A percentile compares a stretch with the other conserved stretches of the same genome.
phyloP scores from a whole-genome alignment of 192 early-diverging fungal genomes.

The Geosiphon pyriformis region DNA sequence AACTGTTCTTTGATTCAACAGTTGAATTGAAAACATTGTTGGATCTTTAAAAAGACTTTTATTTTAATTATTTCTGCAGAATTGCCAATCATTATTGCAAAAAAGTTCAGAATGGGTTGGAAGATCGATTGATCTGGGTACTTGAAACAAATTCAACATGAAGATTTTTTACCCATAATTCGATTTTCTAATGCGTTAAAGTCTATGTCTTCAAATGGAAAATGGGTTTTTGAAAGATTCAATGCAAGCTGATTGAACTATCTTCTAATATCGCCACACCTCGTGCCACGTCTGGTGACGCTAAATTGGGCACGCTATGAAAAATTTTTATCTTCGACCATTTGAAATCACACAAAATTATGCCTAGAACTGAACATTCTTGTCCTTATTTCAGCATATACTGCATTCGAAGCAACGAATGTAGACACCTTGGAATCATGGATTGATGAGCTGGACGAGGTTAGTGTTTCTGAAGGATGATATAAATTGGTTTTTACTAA shows the following conservation, averaged over 20 bases:
- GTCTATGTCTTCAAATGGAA: neutral
- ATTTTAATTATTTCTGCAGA: slow-evolving; percentile 18
- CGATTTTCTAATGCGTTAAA: neutral
- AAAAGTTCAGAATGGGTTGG: slow-evolving; percentile 34
- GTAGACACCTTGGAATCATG: slow-evolving; percentile 66
- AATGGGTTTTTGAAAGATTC: slow-evolving; percentile 51
- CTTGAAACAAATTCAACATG: too few species aligned
- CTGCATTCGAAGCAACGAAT: slow-evolving; percentile 72
- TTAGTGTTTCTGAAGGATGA: slow-evolving; percentile 14
- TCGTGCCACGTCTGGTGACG: slow-evolving; percentile 49
- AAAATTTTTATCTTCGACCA: too few species aligned
- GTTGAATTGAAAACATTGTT: neutral
- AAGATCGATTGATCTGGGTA: slow-evolving; percentile 37
- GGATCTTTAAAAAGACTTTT: neutral
- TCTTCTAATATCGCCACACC: slow-evolving; percentile 92
- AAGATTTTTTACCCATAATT: neutral
- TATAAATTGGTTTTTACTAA: slow-evolving; percentile 50
- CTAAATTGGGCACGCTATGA: slow-evolving; percentile 38
- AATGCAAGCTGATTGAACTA: slow-evolving; percentile 87
- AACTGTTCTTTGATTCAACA: neutral
- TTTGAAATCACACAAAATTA: too few species aligned
- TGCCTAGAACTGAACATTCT: too few species aligned
- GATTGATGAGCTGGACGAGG: slow-evolving; percentile 74
- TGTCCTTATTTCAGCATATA: slow-evolving; percentile 49
- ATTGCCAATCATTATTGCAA: slow-evolving; percentile 41